Base-by-base conservation (phyloP, 2,329 filamentous ascomycete species). In the Esteya vermicola region DNA sequence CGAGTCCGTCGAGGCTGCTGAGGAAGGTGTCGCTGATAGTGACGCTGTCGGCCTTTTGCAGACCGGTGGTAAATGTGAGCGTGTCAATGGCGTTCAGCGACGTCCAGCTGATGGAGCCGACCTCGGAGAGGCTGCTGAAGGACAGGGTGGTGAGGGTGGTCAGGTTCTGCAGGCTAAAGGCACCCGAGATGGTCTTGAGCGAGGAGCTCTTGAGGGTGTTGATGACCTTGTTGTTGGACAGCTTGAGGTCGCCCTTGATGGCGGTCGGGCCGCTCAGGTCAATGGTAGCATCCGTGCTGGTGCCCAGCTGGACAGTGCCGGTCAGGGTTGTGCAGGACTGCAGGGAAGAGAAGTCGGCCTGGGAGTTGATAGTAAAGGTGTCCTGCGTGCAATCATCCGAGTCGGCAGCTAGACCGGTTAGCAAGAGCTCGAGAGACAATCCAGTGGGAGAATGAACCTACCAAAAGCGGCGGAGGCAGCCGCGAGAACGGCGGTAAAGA, bases 21-120 rank as follows among this genome's bases (percentile, higher is more conserved):
- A 98, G 74, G 61, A 79, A 77, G 38, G 91, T 98, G 68, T 98
- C 91, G 62, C 77, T 73, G 57, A 98, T 88, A 50, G 65, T 62
- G 51, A 98, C 72, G 47, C 64, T 71, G 48, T 63, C 64, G 44
- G 83, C 83, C 58, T 75, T 65, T 51, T 70, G 75, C 52, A 96
- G 68, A 54, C 68, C 66, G 13, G 62, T 46, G 19, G 43, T 50
- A 36, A 75, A 67, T 27, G 58, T 61, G 27, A 72, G 52, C 33
- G 51, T 50, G 43, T 62, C 72, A 57, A 66, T 70, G 55, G 60
- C 66, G 46, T 78, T 78, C 32, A 95, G 74, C 50, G 81, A 81
- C 43, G 71, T 65, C 71, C 82, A 88, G 49, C 70, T 61, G 57
- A 96, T 79, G 43, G 63, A 61, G 49, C 73, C 71, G 46, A 93